These are phyloP conservation scores for Litchi chinensis DNA, from an alignment of 345 rosid species.

Conservation along the genomic window DNA sequence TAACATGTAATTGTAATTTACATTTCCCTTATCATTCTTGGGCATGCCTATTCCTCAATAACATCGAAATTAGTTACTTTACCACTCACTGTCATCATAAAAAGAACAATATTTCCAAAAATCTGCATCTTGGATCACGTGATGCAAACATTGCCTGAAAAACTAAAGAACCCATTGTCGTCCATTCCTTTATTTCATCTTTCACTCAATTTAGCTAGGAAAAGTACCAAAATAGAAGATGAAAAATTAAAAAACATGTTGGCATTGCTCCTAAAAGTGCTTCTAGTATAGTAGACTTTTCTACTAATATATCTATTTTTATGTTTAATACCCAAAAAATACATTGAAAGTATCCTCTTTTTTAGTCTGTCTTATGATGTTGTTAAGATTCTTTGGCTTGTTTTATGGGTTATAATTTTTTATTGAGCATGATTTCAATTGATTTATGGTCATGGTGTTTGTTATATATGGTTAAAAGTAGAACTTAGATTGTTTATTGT, in stretches of 20 bases:
- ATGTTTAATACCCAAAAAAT: constrained; percentile 59
- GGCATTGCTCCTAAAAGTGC: background rate
- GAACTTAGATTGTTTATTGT: background rate
- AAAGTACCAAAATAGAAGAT: background rate
- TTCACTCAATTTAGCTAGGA: background rate
- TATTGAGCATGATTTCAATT: background rate
- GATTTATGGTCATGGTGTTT: background rate
- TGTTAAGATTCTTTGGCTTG: background rate
- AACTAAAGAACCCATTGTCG: background rate
- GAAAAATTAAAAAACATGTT: background rate
- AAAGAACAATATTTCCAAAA: background rate
- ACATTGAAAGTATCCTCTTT: constrained; percentile 88
- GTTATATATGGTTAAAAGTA: background rate
- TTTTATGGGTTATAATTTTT: background rate
- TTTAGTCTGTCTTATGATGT: background rate
- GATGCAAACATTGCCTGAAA: background rate
- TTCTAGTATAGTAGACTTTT: background rate
- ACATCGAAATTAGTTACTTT: background rate
- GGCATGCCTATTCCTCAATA: background rate
- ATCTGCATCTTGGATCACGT: background rate
- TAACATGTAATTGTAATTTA: background rate
- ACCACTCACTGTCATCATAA: background rate
- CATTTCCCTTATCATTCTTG: background rate
- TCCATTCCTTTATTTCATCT: background rate
- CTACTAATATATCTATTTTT: background rate